Evolutionary conservation across 176 grass and related monocot genomes (phyloP), one percentile per base, ranked within the genome.

Genomic region (Elymus sibiricus): DNA sequence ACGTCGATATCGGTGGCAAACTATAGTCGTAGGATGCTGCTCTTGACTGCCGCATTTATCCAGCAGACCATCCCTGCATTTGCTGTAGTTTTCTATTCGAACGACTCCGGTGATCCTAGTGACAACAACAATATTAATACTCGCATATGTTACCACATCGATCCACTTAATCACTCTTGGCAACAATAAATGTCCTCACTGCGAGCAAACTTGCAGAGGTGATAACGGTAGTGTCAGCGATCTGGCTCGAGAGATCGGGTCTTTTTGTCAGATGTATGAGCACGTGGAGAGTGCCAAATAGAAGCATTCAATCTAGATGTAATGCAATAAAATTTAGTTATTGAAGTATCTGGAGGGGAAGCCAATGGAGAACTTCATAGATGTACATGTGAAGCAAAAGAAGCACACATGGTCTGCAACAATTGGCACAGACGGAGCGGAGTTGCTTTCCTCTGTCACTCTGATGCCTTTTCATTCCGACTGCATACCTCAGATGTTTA

Each of bases 311-410:
- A 69, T 99, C 21, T 88, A 99, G 62, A 91, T 96, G 56, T 92
- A 99, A 77, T 88, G 87, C 39, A 86, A 94, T 80, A 70, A 90
- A 27, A 92, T 96, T 27, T 92, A 94, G 39, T 99, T 96, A 27
- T 49, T 93, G 5, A 94, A 95, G 84, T 84, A 86, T 35, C 63
- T 96, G 17, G 97, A 96, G 85, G 83, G 4, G 73, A 88, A 99
- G 78, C 83, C 92, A 27, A 99, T 96, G 97, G 90, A 96, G 79
- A 92, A 94, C 61, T 94, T 99, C 4, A 87, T 92, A 0, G 90
- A 99, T 9, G 89, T 91, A 7, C 94, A 99, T 72, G 92, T 96
- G 19, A 95, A 94, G 83, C 93, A 88, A 0, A 14, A 72, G 88
- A 88, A 90, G 85, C 63, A 42, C 12, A 61, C 43, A 39, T 78